Evolutionary conservation across 192 early-diverging fungal species (phyloP), one percentile per base, ranked within the genome.

Genomic region (Umbelopsis isabellina): DNA sequence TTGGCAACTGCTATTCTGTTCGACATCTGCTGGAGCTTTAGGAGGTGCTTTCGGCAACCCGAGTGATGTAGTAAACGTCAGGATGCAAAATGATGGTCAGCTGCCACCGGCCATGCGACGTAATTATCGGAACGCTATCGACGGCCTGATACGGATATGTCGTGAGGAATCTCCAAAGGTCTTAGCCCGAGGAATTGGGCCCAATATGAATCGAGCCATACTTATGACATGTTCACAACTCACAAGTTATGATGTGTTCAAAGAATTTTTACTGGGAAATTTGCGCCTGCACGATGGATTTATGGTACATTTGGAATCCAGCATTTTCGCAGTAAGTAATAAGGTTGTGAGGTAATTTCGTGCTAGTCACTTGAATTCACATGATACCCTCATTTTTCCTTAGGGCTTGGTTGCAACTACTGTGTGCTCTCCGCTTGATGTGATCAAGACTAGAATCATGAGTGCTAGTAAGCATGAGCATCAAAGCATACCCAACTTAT

Each of bases 191-290:
- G 97, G 97, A 65, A 77, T 95, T 1, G 91, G 93, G 0, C 93
- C 97, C 20, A 95, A 95, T 49, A 89, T 94, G 67, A 86, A 95
- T 46, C 87, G 96, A 44, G 94, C 96, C 7, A 93, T 97, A 73
- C 85, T 95, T 30, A 93, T 93, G 85, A 91, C 86, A 6, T 85
- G 83, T 8, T 86, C 89, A 0, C 91, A 93, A 73, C 81, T 93
- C 58, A 82, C 85, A 46, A 89, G 87, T 11, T 95, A 95, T 77
- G 93, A 95, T 75, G 82, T 75, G 41, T 89, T 88, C 77, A 95
- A 95, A 80, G 79, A 89, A 18, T 69, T 86, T 11, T 74, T 95
- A 53, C 66, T 94, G 30, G 70, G 82, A 11, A 83, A 83, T 3
- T 72, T 83, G 12, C 81, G 81, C 68, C 89, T 91, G 66, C 46